Evolutionary conservation across 495 filamentous ascomycete genomes (phyloP).

Genomic region (Cryomyces antarcticus): DNA sequence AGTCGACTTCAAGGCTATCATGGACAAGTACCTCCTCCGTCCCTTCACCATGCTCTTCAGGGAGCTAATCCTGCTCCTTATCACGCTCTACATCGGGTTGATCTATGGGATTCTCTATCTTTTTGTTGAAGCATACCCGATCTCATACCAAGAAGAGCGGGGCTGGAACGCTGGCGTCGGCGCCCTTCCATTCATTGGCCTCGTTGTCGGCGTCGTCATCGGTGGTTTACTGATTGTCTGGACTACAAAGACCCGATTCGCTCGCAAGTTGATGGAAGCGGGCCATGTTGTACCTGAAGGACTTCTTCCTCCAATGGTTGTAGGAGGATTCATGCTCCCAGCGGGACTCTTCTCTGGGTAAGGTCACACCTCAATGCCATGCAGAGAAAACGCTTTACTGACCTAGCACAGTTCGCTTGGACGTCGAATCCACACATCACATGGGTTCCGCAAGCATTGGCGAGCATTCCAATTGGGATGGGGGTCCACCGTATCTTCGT

Average conservation of each 20-base stretch:
- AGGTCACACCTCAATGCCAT: no score
- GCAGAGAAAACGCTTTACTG: no score
- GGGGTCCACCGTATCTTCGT: conserved; percentile 14
- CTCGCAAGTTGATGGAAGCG: not conserved
- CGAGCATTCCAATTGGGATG: conserved; percentile 14
- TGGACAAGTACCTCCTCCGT: conserved; percentile 28
- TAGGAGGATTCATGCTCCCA: conserved; percentile 13
- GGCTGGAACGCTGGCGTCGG: conserved; percentile 13
- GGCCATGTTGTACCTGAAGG: conserved; percentile 11
- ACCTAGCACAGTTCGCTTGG: conserved; percentile 11
- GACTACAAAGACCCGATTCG: conserved; percentile 2
- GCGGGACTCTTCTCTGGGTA: conserved; percentile 17
- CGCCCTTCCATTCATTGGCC: conserved; percentile 15
- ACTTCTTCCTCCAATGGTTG: conserved; percentile 17
- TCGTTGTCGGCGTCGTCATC: conserved; percentile 3
- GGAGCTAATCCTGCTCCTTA: conserved; percentile 38
- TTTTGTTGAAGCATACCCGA: conserved; percentile 18
- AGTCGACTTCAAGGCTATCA: conserved; percentile 18
- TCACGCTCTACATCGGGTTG: conserved; percentile 23
- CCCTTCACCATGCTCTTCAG: conserved; percentile 37
- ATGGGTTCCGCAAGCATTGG: conserved; percentile 14
- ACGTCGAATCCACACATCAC: conserved; percentile 10
- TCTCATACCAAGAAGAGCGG: conserved; percentile 13
- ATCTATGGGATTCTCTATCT: conserved; percentile 19
- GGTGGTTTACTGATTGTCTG: conserved; percentile 3